Base-by-base conservation (phyloP, 345 rosid genomes). In the Viola odorata region DNA sequence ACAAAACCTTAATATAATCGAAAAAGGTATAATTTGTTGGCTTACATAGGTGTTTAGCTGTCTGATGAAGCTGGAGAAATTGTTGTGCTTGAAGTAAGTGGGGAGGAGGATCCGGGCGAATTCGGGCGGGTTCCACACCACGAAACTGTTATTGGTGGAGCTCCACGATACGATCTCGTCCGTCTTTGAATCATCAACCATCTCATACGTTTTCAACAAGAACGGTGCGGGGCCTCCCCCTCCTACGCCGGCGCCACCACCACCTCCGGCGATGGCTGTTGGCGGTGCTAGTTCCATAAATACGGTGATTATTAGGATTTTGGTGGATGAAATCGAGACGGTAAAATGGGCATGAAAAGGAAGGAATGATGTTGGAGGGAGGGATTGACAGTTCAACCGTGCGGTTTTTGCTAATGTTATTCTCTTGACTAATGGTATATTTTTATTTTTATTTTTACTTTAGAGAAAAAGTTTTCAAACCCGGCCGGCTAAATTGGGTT, bases 31-130 rank as follows among this genome's bases (percentile, higher is more conserved):
- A 23, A 23, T 23, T 23, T 23, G 2, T 23, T 23, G 32, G 32
- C 96, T 76, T 57, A 94, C 96, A 50, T 91, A 91, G 52, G 97
- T 94, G 41, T 94, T 94, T 52, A 94, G 84, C 65, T 94, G 99
- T 5, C 99, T 89, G 70, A 94, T 85, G 67, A 94, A 91, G 73
- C 96, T 89, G 51, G 98, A 86, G 82, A 91, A 91, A 63, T 91
- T 91, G 54, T 85, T 89, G 81, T 91, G 98, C 80, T 91, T 91
- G 89, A 91, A 91, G 73, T 76, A 91, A 12, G 89, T 68, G 4
- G 98, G 96, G 48, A 91, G 92, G 50, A 91, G 85, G 57, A 82
- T 45, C 44, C 89, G 79, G 11, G 92, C 84, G 69, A 91, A 89
- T 57, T 91, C 98, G 0, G 92, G 89, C 7, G 91, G 96, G 47